A percentile compares a stretch with the other conserved stretches of the same genome.
Evolutionary conservation across 2,329 filamentous ascomycete genomes (phyloP).

Genomic region (Ascocoryne sarcoides): DNA sequence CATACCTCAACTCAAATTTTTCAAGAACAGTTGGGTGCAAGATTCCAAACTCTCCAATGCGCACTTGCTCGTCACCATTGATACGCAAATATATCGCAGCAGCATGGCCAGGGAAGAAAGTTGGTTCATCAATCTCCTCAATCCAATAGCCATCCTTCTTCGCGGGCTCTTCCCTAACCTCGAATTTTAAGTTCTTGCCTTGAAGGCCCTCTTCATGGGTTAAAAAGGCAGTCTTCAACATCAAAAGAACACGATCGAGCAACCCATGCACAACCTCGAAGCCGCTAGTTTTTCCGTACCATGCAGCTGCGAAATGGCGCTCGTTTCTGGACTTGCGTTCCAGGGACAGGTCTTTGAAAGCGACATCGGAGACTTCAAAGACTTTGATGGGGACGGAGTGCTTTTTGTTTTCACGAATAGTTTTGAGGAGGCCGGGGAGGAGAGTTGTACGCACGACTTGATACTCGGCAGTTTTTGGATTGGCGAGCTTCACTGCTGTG

Average conservation of each 20-base stretch:
- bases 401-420: constrained; percentile 85
- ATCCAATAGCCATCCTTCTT: constrained; percentile 82
- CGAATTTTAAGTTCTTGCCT: constrained; percentile 41
- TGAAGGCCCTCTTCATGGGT: constrained; percentile 61
- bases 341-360: constrained; percentile 72
- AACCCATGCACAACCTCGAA: constrained; percentile 95
- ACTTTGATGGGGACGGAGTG: constrained; percentile 85
- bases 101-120: constrained; percentile 85
- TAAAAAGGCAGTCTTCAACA: constrained; percentile 79
- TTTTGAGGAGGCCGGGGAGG: constrained; percentile 83
- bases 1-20: constrained; percentile 79
- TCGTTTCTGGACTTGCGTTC: constrained; percentile 90
- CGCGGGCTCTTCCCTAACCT: constrained; percentile 43
- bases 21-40: constrained; percentile 88
- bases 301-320: constrained; percentile 90
- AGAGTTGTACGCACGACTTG: constrained; percentile 85
- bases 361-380: constrained; percentile 85
- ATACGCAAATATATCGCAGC: constrained; percentile 75
- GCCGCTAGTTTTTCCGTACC: constrained; percentile 87
- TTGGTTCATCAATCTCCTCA: constrained; percentile 80
- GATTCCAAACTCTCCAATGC: constrained; percentile 87
- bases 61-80: constrained; percentile 55
- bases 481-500: constrained; percentile 75
- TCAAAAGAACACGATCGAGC: constrained; percentile 82
- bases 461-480: constrained; percentile 89